A percentile compares a stretch with the other conserved stretches of the same genome.
phyloP scores from a whole-genome alignment of 768 basidiomycete genomes.

The Mycena filopes region DNA sequence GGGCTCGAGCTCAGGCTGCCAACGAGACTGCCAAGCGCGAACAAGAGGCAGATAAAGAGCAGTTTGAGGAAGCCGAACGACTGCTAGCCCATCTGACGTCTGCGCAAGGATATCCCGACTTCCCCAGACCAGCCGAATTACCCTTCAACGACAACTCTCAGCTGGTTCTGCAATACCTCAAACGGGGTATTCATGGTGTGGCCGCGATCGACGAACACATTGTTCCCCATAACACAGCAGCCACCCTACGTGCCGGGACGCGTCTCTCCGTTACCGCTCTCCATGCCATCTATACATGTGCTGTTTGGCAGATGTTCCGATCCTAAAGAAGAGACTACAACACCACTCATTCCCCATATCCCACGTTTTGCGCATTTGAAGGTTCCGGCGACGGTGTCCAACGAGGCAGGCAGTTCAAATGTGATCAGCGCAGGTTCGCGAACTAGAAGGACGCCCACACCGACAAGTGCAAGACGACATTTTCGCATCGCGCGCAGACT shows the following conservation, averaged over 20 bases:
- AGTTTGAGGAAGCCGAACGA: neutral
- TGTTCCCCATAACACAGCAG: constrained; percentile 15
- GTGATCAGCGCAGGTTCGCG: too few species aligned
- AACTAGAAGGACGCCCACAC: too few species aligned
- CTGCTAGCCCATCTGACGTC: neutral
- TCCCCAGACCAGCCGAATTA: neutral
- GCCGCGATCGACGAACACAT: neutral
- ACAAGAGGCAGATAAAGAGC: neutral
- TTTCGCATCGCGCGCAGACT: too few species aligned
- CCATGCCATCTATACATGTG: constrained; percentile 16
- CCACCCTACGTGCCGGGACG: constrained; percentile 15
- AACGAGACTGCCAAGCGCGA: neutral
- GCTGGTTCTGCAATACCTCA: constrained; percentile 13
- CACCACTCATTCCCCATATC: neutral
- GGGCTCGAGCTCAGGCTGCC: neutral
- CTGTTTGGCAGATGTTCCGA: constrained; percentile 9
- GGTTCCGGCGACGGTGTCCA: too few species aligned
- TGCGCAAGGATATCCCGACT: constrained; percentile 11
- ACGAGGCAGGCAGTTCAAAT: too few species aligned
- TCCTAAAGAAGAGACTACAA: neutral
- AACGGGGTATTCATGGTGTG: constrained; percentile 1
- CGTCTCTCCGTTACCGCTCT: constrained; percentile 7
- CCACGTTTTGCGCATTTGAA: constrained; percentile 2
- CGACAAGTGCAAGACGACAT: too few species aligned
- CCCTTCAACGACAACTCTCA: constrained; percentile 16